These are phyloP conservation scores for Mycena citricolor DNA, from an alignment of 1,284 basidiomycete genomes.

Conservation along the genomic window DNA sequence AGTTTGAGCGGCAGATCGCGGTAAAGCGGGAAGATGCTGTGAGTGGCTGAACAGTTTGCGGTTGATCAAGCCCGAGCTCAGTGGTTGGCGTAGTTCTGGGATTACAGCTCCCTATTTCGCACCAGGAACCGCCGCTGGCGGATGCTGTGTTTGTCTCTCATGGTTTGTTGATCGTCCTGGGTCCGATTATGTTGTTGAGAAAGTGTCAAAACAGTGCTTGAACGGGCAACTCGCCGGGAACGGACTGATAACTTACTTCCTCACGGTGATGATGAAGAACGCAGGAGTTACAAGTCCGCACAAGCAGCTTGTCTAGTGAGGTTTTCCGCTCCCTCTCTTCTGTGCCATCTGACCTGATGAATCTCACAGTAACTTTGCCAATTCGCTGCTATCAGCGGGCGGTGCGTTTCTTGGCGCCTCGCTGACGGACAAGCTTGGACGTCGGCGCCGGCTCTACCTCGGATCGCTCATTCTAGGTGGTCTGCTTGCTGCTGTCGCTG, in stretches of 20 bases:
- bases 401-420: conserved; percentile 29
- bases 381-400: conserved; percentile 30
- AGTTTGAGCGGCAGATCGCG: conserved; percentile 27
- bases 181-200: conserved; percentile 17
- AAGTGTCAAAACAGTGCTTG: conserved; percentile 19
- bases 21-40: conserved; percentile 26
- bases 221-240: conserved; percentile 32
- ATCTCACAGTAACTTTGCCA: conserved; percentile 29
- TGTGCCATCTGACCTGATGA: too few relatives aligned
- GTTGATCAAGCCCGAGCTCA: neutral
- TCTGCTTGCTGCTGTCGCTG: conserved; percentile 27
- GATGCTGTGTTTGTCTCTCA: conserved; percentile 26
- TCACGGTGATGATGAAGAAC: conserved; percentile 29
- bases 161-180: conserved; percentile 26
- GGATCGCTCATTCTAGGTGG: conserved; percentile 27
- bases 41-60: neutral
- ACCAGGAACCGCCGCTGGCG: conserved; percentile 27
- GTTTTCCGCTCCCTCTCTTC: neutral
- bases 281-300: conserved; percentile 28
- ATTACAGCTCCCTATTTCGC: conserved; percentile 27
- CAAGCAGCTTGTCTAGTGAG: conserved; percentile 30
- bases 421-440: conserved; percentile 28
- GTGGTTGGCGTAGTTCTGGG: conserved; percentile 26
- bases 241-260: conserved; percentile 31
- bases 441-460: conserved; percentile 28